Percentiles rank a stretch among this genome's conserved stretches.
Conservation (phyloP, 768 basidiomycete genomes). For the Termitomyces sp. region DNA sequence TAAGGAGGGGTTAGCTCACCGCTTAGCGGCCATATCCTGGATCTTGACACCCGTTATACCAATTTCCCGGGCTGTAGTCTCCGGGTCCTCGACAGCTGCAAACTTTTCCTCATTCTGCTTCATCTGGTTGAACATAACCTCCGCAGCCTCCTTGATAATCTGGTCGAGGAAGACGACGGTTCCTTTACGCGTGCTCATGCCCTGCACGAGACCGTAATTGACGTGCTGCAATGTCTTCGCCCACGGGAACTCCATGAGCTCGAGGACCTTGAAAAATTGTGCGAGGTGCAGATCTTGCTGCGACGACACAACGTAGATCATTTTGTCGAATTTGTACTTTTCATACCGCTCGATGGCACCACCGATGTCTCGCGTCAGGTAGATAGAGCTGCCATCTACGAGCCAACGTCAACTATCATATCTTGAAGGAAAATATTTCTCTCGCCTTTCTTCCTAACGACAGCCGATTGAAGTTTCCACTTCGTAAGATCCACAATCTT, state of each 20-base stretch:
- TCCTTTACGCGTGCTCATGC: conserved; percentile 93
- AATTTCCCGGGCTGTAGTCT: conserved; percentile 71
- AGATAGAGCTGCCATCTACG: conserved; percentile 89
- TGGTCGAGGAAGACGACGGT: conserved; percentile 94
- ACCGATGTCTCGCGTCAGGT: conserved; percentile 93
- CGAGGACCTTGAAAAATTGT: conserved; percentile 92
- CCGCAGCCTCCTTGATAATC: conserved; percentile 83
- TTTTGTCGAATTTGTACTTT: conserved; percentile 81
- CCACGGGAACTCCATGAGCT: conserved; percentile 88
- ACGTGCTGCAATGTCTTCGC: conserved; percentile 80
- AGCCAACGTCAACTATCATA: background rate
- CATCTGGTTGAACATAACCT: conserved; percentile 97
- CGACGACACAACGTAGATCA: conserved; percentile 91
- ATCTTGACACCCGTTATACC: conserved; percentile 97
- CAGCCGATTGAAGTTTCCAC: conserved; percentile 89
- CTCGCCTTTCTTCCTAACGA: conserved; percentile 81
- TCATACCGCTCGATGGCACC: conserved; percentile 91
- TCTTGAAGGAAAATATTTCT: background rate
- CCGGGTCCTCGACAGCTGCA: conserved; percentile 82
- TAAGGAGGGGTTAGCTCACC: conserved; percentile 43
- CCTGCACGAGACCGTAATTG: conserved; percentile 88
- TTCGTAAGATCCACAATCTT: conserved; percentile 85
- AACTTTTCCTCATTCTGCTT: conserved; percentile 92
- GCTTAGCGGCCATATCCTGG: conserved; percentile 93
- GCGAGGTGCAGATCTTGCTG: conserved; percentile 84